Evolutionary conservation across 2,329 filamentous ascomycete species (phyloP).

Genomic region (Verticillium nonalfalfae): DNA sequence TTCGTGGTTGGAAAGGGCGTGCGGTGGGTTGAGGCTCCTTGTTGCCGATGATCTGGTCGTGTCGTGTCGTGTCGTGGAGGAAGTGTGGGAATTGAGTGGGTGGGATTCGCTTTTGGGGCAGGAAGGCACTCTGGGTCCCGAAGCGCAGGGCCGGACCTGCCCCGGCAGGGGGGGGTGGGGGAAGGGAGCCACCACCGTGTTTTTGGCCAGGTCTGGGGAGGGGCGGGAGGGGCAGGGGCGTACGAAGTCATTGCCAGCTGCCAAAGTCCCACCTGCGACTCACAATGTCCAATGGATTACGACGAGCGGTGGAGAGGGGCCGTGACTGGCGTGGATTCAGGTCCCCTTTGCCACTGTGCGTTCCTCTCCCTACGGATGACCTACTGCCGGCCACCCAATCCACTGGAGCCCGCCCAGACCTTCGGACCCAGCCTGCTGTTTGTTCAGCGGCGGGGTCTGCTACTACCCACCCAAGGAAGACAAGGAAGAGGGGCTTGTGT

Average conservation of each 20-base stretch:
- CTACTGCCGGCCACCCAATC: neutral
- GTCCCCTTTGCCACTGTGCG: neutral
- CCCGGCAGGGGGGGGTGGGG: no score
- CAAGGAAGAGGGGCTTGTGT: no score
- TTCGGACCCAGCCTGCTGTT: neutral
- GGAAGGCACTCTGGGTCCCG: neutral
- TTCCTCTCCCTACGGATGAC: neutral
- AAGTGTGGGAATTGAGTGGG: constrained; percentile 8
- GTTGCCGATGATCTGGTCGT: neutral
- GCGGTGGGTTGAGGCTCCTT: neutral
- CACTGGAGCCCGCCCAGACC: neutral
- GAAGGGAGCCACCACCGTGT: neutral
- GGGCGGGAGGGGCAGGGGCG: neutral
- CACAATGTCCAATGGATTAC: neutral
- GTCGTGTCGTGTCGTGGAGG: neutral
- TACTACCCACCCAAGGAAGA: no score
- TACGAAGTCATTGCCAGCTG: neutral
- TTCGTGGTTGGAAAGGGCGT: neutral
- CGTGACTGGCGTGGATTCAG: neutral
- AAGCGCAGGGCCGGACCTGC: neutral
- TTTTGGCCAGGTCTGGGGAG: neutral
- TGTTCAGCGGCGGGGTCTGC: neutral
- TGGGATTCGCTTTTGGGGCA: constrained; percentile 2
- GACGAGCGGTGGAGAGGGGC: neutral
- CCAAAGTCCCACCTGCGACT: neutral